Base-by-base conservation (phyloP, 2,329 filamentous ascomycete species). In the Trichophyton verrucosum region DNA sequence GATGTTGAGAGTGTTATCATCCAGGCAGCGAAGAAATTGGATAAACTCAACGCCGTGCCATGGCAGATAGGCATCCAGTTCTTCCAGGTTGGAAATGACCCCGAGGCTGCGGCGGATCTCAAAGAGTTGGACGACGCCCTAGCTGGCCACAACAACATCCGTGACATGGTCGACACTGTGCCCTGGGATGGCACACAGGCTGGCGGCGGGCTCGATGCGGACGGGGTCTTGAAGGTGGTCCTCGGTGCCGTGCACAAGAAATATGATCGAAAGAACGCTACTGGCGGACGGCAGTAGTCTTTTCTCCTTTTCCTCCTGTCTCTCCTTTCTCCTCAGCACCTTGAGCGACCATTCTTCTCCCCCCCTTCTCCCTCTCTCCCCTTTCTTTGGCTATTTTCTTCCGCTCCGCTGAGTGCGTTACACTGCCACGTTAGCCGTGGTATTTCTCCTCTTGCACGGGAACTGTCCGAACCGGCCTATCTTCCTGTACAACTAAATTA, bases 51-150 rank as follows among this genome's bases (percentile, higher is more conserved):
- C 7, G 90, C 90, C 0, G 84, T 86, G 3, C 80, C 85, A 0
- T 88, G 88, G 78, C 94, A 97, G 76, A 78, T 96, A 7, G 92
- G 92, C 38, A 84, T 97, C 61, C 92, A 97, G 72, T 97, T 97
- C 77, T 95, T 97, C 78, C 92, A 96, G 74, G 88, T 97, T 51
- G 92, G 94, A 61, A 80, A 82, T 57, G 89, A 95, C 66, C 69
- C 75, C 0, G 76, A 73, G 0, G 92, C 91, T 0, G 78, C 80
- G 1, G 74, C 79, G 65, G 84, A 86, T 60, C 77, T 97, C 44
- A 76, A 81, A 66, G 79, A 85, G 55, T 78, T 97, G 6, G 92
- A 97, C 69, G 88, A 96, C 71, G 81, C 81, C 2, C 75, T 94
- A 40, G 76, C 74, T 1, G 77, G 81, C 47, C 68, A 82, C n/a